Base-by-base conservation (phyloP, 163 green algal genomes). In the Chlorella variabilis region DNA sequence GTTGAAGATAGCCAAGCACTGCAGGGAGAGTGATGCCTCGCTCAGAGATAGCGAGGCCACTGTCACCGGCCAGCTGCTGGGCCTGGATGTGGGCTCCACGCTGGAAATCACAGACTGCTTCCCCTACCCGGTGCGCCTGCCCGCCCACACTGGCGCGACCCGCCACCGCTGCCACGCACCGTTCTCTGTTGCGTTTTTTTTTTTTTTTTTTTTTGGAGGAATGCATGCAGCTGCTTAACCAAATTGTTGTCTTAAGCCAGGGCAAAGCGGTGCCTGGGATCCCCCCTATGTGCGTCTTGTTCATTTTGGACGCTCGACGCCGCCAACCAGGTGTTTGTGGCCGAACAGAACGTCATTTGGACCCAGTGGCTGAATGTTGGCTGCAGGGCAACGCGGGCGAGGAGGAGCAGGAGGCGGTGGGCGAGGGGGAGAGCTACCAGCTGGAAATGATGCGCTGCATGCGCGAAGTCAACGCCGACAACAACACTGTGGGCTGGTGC, bases 81-180 rank as follows among this genome's bases (percentile, higher is more conserved):
- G 97, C 5, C 88, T 99, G 54, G 97, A 99, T 81, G 95, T 99
- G 34, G 96, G 96, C 2, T 81, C 91, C 48, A 98, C 93, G 39
- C 89, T 99, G 38, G 97, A 99, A 85, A 93, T 99, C 70, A 99
- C 97, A 23, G 95, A 99, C 84, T 98, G 92, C 89, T 99, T 99
- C 75, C 94, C 97, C 5, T 99, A 99, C 81, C 97, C 97, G 68
- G 96, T 98, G 82, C 84, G 93, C 80, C 45, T n/a, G n/a, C n/a
- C n/a, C n/a, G n/a, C n/a, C n/a, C n/a, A n/a, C n/a, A n/a, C n/a
- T n/a, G n/a, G n/a, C n/a, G n/a, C n/a, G n/a, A n/a, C n/a, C n/a
- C n/a, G n/a, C n/a, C n/a, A n/a, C n/a, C n/a, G n/a, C n/a, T n/a
- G n/a, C n/a, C n/a, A n/a, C n/a, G n/a, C n/a, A n/a, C n/a, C n/a